Conservation (phyloP, 2,329 filamentous ascomycete species). For the Exserohilum rostratum region DNA sequence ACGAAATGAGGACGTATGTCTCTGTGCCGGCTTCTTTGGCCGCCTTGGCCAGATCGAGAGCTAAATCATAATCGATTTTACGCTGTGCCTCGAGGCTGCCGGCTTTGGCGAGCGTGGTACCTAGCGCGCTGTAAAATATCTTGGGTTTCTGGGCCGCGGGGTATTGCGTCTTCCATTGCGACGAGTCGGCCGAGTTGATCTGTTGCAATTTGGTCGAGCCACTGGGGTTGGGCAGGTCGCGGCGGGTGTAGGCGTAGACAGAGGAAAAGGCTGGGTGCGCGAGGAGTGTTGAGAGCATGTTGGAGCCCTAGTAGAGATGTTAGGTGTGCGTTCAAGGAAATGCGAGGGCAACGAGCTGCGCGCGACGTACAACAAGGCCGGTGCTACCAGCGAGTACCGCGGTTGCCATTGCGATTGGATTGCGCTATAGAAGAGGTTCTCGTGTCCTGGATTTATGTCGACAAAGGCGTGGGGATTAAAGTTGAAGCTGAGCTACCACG, state of each 20-base stretch:
- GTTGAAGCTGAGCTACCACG: neutral
- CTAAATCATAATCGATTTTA: constrained; percentile 87
- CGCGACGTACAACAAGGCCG: constrained; percentile 60
- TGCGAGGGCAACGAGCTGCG: neutral
- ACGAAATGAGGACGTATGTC: constrained; percentile 79
- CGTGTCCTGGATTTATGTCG: too few relatives aligned
- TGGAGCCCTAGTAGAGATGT: constrained; percentile 62
- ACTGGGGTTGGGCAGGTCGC: constrained; percentile 59
- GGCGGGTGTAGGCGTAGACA: constrained; percentile 70
- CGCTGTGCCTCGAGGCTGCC: constrained; percentile 81
- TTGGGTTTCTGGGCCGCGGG: constrained; percentile 61
- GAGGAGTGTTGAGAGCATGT: constrained; percentile 72
- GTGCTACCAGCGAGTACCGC: constrained; percentile 68
- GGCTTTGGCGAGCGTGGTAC: constrained; percentile 76
- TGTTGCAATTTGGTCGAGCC: constrained; percentile 67
- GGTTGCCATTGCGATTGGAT: constrained; percentile 50
- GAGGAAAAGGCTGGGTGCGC: constrained; percentile 58
- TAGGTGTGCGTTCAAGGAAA: neutral
- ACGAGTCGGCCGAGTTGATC: constrained; percentile 68
- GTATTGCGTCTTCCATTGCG: constrained; percentile 67
- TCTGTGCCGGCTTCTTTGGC: constrained; percentile 74
- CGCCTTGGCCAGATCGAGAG: constrained; percentile 75
- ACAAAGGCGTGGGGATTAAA: neutral
- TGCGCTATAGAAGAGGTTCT: neutral
- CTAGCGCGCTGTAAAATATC: constrained; percentile 78